Conservation (phyloP, 192 early-diverging fungal species). For the Gigaspora rosea region DNA sequence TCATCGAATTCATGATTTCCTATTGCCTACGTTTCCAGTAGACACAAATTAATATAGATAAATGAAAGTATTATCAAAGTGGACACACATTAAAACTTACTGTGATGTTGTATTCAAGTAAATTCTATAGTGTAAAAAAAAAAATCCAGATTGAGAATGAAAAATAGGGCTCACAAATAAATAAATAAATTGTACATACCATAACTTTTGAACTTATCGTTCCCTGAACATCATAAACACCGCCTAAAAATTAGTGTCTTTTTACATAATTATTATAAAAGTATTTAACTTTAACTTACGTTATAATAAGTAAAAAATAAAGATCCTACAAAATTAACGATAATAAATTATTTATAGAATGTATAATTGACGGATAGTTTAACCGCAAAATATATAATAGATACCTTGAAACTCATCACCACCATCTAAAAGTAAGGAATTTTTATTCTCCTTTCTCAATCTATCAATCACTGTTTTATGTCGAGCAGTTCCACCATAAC, state of each 20-base stretch:
- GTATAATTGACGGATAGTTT: not conserved
- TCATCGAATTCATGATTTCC: conserved; percentile 82
- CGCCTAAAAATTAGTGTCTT: not conserved
- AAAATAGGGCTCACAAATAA: too few species aligned
- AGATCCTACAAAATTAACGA: conserved; percentile 46
- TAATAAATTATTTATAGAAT: not conserved
- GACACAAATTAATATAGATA: not conserved
- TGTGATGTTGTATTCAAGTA: conserved; percentile 59
- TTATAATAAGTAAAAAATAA: conserved; percentile 69
- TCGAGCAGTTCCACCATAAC: conserved; percentile 65
- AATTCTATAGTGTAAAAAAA: conserved; percentile 45
- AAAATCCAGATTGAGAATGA: too few species aligned
- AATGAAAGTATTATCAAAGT: conserved; percentile 34
- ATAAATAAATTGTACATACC: not conserved
- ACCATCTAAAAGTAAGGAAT: conserved; percentile 70
- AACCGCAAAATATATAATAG: not conserved
- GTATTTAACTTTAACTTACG: conserved; percentile 24
- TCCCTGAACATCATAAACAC: conserved; percentile 36
- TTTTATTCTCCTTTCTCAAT: conserved; percentile 49
- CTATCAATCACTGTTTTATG: conserved; percentile 59
- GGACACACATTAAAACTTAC: conserved; percentile 7
- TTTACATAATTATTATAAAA: not conserved
- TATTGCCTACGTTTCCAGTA: conserved; percentile 31
- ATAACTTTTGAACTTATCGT: conserved; percentile 58
- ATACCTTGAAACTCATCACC: conserved; percentile 62